phyloP scores from a whole-genome alignment of 768 basidiomycete genomes.

The Collybia sordida region DNA sequence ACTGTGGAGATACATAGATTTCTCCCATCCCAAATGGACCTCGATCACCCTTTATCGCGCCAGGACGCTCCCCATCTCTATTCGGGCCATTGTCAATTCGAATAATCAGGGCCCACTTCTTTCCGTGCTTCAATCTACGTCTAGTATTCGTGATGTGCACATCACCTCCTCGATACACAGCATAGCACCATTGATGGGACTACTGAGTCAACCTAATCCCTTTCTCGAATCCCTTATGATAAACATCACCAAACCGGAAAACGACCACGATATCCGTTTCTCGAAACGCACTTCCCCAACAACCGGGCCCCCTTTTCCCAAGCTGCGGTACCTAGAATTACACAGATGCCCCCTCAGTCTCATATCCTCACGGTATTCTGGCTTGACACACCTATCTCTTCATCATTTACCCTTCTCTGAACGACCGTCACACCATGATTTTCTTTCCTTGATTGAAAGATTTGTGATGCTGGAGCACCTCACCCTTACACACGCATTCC shows the following conservation, averaged over 20 bases:
- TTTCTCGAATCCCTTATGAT: constrained; percentile 32
- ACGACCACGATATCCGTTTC: constrained; percentile 16
- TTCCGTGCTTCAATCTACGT: constrained; percentile 32
- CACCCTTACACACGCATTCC: constrained; percentile 32
- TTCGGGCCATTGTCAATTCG: constrained; percentile 28
- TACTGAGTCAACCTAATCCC: constrained; percentile 33
- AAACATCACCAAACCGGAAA: constrained; percentile 22
- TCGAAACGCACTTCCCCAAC: constrained; percentile 27
- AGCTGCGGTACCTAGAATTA: constrained; percentile 33
- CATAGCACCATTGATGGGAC: constrained; percentile 32
- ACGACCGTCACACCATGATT: constrained; percentile 31
- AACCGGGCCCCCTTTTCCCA: constrained; percentile 25
- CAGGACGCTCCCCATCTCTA: constrained; percentile 28
- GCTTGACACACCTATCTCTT: constrained; percentile 34
- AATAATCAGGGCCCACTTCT: constrained; percentile 29
- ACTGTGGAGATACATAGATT: constrained; percentile 39
- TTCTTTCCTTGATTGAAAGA: constrained; percentile 30
- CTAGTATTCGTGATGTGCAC: constrained; percentile 33
- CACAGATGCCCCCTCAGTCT: constrained; percentile 36
- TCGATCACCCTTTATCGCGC: constrained; percentile 29
- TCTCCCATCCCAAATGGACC: constrained; percentile 32
- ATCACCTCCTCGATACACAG: constrained; percentile 32
- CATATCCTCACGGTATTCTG: constrained; percentile 32
- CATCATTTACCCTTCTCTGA: constrained; percentile 35
- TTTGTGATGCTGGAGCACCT: constrained; percentile 32